These are phyloP conservation scores for Yamadazyma akitaensis DNA, from an alignment of 805 yeast species.

Conservation along the genomic window DNA sequence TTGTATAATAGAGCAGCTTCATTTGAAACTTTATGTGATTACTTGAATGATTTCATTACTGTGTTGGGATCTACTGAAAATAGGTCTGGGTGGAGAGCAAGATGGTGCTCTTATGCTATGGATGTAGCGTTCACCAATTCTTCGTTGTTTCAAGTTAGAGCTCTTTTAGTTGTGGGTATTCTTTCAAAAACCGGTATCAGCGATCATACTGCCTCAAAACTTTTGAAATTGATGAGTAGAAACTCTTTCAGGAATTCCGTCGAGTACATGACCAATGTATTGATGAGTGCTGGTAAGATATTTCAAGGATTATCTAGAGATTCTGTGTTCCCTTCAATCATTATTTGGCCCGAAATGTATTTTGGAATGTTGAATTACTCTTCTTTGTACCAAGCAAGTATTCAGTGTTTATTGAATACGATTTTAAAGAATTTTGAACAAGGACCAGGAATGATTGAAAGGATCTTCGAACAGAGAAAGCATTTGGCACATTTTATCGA, in stretches of 20 bases:
- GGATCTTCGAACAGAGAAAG: slow-evolving; percentile 29
- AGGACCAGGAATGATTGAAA: slow-evolving; percentile 22
- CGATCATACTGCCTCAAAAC: slow-evolving; percentile 44
- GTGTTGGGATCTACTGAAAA: slow-evolving; percentile 46
- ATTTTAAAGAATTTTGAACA: slow-evolving; percentile 22
- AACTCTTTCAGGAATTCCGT: slow-evolving; percentile 19
- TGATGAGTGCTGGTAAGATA: slow-evolving; percentile 42
- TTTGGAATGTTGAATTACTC: slow-evolving; percentile 27
- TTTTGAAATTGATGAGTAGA: slow-evolving; percentile 25
- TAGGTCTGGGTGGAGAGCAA: slow-evolving; percentile 53
- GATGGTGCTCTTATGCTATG: slow-evolving; percentile 64
- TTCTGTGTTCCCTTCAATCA: slow-evolving; percentile 45
- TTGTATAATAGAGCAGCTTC: slow-evolving; percentile 39
- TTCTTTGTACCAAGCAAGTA: slow-evolving; percentile 32
- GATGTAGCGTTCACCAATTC: slow-evolving; percentile 56
- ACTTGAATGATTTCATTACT: slow-evolving; percentile 51
- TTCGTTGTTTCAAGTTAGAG: slow-evolving; percentile 64
- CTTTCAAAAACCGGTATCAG: slow-evolving; percentile 61
- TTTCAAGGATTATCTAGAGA: slow-evolving; percentile 45
- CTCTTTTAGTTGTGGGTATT: slow-evolving; percentile 66
- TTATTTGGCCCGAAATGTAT: slow-evolving; percentile 47
- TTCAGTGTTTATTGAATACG: slow-evolving; percentile 27
- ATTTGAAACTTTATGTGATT: slow-evolving; percentile 57
- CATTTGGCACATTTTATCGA: slow-evolving; percentile 41
- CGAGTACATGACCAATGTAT: slow-evolving; percentile 32